Conservation (phyloP, 1,284 basidiomycete genomes). For the Ustilago lituana region DNA sequence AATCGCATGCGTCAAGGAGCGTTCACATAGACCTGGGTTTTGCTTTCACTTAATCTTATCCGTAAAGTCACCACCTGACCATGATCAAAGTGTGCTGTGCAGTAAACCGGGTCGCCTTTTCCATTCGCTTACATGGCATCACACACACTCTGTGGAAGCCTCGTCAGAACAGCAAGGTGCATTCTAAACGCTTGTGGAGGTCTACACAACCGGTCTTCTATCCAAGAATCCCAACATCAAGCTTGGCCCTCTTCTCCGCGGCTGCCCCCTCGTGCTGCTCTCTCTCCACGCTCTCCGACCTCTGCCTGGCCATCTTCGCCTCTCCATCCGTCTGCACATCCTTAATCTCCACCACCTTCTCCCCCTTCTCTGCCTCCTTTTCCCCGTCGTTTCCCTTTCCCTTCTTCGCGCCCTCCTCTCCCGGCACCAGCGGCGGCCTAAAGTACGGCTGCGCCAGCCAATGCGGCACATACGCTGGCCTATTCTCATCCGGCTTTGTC, state of each 20-base stretch:
- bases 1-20: too few species aligned
- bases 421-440: constrained; percentile 69
- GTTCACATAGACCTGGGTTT: too few species aligned
- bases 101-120: too few species aligned
- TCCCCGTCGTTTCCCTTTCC: constrained; percentile 1
- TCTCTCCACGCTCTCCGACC: constrained; percentile 10
- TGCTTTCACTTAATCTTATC: too few species aligned
- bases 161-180: background rate
- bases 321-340: constrained; percentile 29
- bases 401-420: constrained; percentile 2
- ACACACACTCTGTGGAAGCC: too few species aligned
- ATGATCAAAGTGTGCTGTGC: too few species aligned
- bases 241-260: constrained; percentile 15
- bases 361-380: constrained; percentile 9
- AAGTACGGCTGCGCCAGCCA: constrained; percentile 90
- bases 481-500: constrained; percentile 60
- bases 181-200: too few species aligned
- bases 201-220: too few species aligned
- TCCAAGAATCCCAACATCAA: too few species aligned
- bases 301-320: constrained; percentile 2
- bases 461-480: constrained; percentile 75
- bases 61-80: too few species aligned
- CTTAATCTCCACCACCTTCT: background rate
- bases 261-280: background rate
- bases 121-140: too few species aligned